Percentiles rank a stretch among this genome's conserved stretches.
These are phyloP conservation scores for Rhodamnia argentea DNA, from an alignment of 345 rosid genomes.

Conservation along the genomic window DNA sequence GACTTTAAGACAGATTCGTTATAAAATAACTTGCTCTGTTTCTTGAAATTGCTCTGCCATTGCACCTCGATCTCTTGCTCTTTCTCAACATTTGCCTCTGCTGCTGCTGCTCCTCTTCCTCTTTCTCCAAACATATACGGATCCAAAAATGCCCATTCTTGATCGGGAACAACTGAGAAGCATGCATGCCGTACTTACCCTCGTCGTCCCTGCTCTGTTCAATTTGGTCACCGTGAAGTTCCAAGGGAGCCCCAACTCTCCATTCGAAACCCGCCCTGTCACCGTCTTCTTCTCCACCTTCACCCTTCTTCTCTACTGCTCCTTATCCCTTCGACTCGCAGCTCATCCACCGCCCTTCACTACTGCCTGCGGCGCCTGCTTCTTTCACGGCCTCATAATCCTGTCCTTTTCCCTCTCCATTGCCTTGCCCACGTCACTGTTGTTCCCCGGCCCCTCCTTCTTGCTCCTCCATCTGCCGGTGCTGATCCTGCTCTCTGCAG, in stretches of 20 bases:
- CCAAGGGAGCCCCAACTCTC: neutral
- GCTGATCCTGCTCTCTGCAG: neutral
- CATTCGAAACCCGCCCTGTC: neutral
- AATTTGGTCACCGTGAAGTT: neutral
- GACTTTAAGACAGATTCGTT: too few relatives aligned
- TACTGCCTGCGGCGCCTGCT: neutral
- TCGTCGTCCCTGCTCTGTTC: neutral
- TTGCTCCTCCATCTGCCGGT: neutral
- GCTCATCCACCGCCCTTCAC: neutral
- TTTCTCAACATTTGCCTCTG: neutral
- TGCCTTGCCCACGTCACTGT: neutral
- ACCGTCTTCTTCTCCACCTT: neutral
- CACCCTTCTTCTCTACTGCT: neutral
- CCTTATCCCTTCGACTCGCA: neutral
- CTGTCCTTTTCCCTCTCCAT: neutral
- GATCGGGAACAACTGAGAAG: neutral
- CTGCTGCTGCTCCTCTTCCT: neutral
- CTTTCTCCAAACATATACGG: neutral
- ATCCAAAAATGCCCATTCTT: neutral
- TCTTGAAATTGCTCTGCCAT: too few relatives aligned
- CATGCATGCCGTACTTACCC: neutral
- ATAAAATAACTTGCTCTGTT: neutral
- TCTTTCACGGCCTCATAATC: neutral
- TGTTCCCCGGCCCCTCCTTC: neutral
- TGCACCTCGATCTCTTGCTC: neutral